Evolutionary conservation across 2,329 filamentous ascomycete species (phyloP), one percentile per base, ranked within the genome.

Genomic region (Bisporella sp.): DNA sequence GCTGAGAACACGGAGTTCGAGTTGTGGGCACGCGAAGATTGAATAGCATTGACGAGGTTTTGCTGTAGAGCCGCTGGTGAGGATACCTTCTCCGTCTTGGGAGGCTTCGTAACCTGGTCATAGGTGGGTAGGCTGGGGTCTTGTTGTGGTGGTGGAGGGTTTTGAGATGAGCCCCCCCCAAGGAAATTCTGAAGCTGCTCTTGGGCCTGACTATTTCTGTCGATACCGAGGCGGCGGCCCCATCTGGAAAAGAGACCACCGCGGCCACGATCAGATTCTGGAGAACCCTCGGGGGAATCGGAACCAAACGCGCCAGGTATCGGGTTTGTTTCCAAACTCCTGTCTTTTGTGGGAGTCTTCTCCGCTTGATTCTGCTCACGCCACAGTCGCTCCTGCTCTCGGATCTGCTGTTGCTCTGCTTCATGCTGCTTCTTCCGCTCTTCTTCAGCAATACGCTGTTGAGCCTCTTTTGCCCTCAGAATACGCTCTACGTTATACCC

Each of bases 401-500:
- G 77, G 28, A 90, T 81, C 33, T 76, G 76, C 62, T 81, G 79
- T 57, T 85, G 80, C 62, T 95, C 89, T 45, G 81, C 79, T 55
- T 87, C 85, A 5, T 90, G 67, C 35, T 87, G 82, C 62, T 84
- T 84, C 62, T 85, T 83, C 45, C 87, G 79, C 65, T 89, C 83
- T 60, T 87, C 86, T 63, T 96, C 91, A 0, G 89, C 90, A 57
- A 97, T 83, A 47, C 88, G 81, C 5, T 89, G 88, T 67, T 97
- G 90, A 2, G 88, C 87, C 21, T 87, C 89, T 70, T 95, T 95
- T 48, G 85, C 85, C 37, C 89, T 82, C 28, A 99, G 75, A 55
- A 99, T 97, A 46, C 93, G 85, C 63, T 96, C 89, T 39, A 99
- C 93, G 59, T 99, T 97, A 73, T 96, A 97, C 1, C 93, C 93